Base-by-base conservation (phyloP, 352 stramenopile genomes). In the Thalassiosira mediterranea region DNA sequence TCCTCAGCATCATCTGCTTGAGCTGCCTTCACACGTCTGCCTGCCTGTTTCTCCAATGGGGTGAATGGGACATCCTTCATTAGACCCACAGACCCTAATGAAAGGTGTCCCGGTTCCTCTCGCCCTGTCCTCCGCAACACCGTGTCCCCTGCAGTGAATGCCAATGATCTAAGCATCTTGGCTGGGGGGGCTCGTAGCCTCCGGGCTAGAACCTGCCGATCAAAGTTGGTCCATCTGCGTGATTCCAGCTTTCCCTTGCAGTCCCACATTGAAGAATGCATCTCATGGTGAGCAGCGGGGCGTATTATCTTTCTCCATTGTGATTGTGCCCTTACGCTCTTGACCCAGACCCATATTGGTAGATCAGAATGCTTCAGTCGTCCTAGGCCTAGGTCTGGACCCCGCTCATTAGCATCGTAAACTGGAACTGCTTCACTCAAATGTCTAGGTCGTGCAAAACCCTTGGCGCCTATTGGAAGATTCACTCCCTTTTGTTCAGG, bases 221-320 rank as follows among this genome's bases (percentile, higher is more conserved):
- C 7, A 42, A 42, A 42, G 34, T 42, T 42, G 13, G 7, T 7
- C 34, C 34, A 42, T 42, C 34, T 13, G 13, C 7, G 7, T 7
- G 34, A 42, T 42, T 64, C 32, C 13, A 47, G 25, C 34, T 64
- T 52, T 28, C 54, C 54, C n/a, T 47, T 28, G 54, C 67, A 74
- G 29, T 74, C 65, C 65, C 65, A 74, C 25, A 72, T 65, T 25
- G 52, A 37, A 51, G 34, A 7, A 13, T 42, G 34, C 7, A 42
- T 7, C 13, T 42, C 34, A 13, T 13, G 7, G 13, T 13, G 7
- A 7, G 34, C 13, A 7, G 13, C 7, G 13, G 34, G 34, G 7
- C 34, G 7, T 7, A 42, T 13, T 7, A 42, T 42, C 13, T 13
- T 7, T 13, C 13, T 42, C 34, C 34, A 42, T 13, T 42, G 34